Evolutionary conservation across 257 asterid genomes (phyloP).

Genomic region (Solanum chiquidenum): DNA sequence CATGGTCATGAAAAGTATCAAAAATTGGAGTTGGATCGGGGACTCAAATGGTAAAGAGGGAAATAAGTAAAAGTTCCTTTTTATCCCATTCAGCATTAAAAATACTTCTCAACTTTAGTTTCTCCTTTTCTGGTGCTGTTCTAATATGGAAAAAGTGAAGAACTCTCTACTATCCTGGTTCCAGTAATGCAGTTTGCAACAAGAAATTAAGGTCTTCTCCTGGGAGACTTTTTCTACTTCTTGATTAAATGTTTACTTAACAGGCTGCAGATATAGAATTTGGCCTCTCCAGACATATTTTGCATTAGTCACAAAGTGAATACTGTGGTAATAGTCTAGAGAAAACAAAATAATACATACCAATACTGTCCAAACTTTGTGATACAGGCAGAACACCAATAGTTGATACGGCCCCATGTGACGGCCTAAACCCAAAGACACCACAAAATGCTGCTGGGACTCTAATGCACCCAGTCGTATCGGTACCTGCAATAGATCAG

Average conservation of each 20-base stretch:
- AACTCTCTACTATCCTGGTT: not conserved
- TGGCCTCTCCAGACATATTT: not conserved
- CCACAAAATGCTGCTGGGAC: slow-evolving; percentile 67
- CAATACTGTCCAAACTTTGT: slow-evolving; percentile 82
- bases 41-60: not conserved
- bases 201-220: not conserved
- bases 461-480: slow-evolving; percentile 50
- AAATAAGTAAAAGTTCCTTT: not conserved
- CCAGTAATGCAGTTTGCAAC: not conserved
- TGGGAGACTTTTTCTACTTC: not conserved
- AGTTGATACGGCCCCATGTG: slow-evolving; percentile 67
- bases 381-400: slow-evolving; percentile 79
- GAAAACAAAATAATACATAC: slow-evolving; percentile 30
- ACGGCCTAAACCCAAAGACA: slow-evolving; percentile 75
- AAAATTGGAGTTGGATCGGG: not conserved
- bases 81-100: not conserved
- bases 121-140: not conserved
- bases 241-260: not conserved
- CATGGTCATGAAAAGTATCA: not conserved
- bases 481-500: slow-evolving; percentile 44
- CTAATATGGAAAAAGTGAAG: not conserved
- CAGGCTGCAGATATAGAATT: not conserved
- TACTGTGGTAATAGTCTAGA: not conserved
- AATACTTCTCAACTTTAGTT: not conserved
- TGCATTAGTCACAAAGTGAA: not conserved